These are phyloP conservation scores for Pichia nakasei DNA, from an alignment of 805 yeast species.

Conservation along the genomic window DNA sequence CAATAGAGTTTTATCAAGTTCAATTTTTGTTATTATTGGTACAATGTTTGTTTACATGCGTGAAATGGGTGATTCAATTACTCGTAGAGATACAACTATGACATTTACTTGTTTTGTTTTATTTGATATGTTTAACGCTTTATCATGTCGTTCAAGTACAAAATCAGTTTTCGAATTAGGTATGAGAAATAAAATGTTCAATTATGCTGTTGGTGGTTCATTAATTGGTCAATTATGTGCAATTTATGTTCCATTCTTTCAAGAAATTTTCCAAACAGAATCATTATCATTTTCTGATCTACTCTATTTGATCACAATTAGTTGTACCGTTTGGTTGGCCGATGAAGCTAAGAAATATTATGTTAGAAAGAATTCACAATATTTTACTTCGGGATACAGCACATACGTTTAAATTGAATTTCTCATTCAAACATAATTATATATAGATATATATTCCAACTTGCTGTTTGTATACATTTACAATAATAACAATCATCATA, in stretches of 20 bases:
- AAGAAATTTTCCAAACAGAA: constrained; percentile 89
- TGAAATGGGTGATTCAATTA: constrained; percentile 82
- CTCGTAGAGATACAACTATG: constrained; percentile 97
- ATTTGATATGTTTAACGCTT: constrained; percentile 94
- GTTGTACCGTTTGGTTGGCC: constrained; percentile 76
- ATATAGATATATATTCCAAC: background rate
- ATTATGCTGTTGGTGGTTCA: constrained; percentile 83
- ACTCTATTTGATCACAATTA: constrained; percentile 46
- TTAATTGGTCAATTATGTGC: constrained; percentile 88
- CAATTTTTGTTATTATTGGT: constrained; percentile 69
- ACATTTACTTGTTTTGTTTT: constrained; percentile 95
- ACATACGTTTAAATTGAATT: constrained; percentile 20
- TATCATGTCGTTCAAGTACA: constrained; percentile 81
- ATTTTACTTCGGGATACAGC: constrained; percentile 19
- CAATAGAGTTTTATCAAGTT: constrained; percentile 67
- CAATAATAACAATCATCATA: too few relatives aligned
- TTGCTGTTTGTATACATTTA: background rate
- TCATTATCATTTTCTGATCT: constrained; percentile 69
- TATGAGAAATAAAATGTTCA: constrained; percentile 79
- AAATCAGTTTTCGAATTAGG: constrained; percentile 83
- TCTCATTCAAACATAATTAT: background rate
- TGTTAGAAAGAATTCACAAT: constrained; percentile 12
- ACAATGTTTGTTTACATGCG: constrained; percentile 78
- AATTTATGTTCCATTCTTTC: constrained; percentile 88
- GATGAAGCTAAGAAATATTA: constrained; percentile 72